Conservation (phyloP, 2,329 filamentous ascomycete genomes). For the Leptodontidium sp. region DNA sequence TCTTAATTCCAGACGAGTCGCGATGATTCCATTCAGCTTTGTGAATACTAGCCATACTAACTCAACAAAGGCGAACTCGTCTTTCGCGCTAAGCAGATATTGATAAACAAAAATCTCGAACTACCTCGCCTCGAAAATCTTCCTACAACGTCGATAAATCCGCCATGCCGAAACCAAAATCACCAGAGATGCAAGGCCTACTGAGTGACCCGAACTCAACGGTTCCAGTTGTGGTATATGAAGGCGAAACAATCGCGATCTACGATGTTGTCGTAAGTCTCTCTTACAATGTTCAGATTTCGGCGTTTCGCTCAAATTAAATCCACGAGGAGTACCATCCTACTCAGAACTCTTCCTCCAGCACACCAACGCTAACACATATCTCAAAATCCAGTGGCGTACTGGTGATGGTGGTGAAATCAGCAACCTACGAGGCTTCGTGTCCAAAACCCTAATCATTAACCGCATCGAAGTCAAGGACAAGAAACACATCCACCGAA, state of each 20-base stretch:
- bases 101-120: no score
- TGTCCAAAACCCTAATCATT: not conserved
- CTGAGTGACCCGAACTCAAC: not conserved
- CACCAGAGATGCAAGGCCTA: not conserved
- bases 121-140: no score
- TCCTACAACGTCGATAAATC: no score
- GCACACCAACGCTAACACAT: not conserved
- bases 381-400: not conserved
- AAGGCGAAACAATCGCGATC: not conserved
- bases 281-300: not conserved
- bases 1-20: no score
- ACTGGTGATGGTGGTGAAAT: not conserved
- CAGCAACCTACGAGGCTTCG: not conserved
- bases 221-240: not conserved
- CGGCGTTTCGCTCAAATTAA: no score
- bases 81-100: no score
- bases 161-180: not conserved
- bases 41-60: no score
- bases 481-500: not conserved
- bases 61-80: no score
- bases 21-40: no score
- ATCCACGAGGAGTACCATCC: not conserved
- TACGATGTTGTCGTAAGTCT: constrained; percentile 8
- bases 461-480: constrained; percentile 1
- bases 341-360: not conserved